Percentiles rank a stretch among this genome's conserved stretches.
phyloP scores from a whole-genome alignment of 176 grass and related monocot genomes.

The Carex parvula region DNA sequence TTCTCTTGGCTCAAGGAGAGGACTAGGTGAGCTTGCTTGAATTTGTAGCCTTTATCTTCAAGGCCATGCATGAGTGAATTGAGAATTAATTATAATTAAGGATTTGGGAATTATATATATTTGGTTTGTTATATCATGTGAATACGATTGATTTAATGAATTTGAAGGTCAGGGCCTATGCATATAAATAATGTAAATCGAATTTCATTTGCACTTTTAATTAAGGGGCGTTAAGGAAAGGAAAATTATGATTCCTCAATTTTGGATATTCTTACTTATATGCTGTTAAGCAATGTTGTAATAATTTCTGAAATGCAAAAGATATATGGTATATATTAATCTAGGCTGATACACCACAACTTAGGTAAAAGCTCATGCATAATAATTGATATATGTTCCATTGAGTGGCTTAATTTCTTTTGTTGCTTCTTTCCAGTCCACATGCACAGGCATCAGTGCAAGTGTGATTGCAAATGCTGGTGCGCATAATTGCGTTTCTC shows the following conservation, averaged over 20 bases:
- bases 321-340: not conserved
- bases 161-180: not conserved
- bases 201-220: not conserved
- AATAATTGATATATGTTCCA: not conserved
- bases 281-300: not conserved
- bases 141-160: not conserved
- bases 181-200: not conserved
- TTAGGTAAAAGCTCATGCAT: not conserved
- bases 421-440: not conserved
- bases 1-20: conserved; percentile 36
- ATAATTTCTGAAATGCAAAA: not conserved
- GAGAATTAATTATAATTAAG: not conserved
- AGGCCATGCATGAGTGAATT: not conserved
- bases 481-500: not conserved
- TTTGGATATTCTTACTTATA: not conserved
- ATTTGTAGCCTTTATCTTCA: not conserved
- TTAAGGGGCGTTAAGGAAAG: not conserved
- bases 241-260: not conserved
- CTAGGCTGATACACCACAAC: not conserved
- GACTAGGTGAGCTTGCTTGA: not conserved
- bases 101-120: not conserved
- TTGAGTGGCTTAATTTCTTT: not conserved
- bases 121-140: not conserved
- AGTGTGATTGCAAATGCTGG: not conserved
- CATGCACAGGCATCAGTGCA: not conserved